Percentiles rank a stretch among this genome's conserved stretches.
Conservation (phyloP, 768 basidiomycete species). For the Leccinum incarnatum region DNA sequence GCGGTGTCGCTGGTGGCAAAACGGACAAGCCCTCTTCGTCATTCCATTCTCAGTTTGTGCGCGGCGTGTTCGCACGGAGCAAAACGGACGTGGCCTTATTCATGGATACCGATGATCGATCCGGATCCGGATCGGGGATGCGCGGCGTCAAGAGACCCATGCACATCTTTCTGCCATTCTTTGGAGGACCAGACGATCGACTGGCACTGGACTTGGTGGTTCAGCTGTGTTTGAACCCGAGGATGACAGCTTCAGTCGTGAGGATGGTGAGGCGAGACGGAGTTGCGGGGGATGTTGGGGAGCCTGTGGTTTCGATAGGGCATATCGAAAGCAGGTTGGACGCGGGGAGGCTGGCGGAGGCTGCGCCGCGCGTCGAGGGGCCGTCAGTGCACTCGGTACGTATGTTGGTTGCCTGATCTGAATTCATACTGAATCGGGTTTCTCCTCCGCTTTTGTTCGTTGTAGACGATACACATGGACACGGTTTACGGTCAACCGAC, state of each 20-base stretch:
- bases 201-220: constrained; percentile 81
- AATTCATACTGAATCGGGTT: background rate
- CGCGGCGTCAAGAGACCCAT: constrained; percentile 35
- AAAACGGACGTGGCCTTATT: constrained; percentile 78
- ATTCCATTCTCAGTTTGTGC: constrained; percentile 80
- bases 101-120: constrained; percentile 58
- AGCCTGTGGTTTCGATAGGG: constrained; percentile 13
- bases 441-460: background rate
- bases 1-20: constrained; percentile 16
- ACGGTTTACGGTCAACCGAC: constrained; percentile 66
- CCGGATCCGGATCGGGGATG: constrained; percentile 8
- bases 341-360: background rate
- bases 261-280: constrained; percentile 54
- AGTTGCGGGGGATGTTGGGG: constrained; percentile 13
- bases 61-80: constrained; percentile 72
- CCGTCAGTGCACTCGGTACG: constrained; percentile 7
- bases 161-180: constrained; percentile 86
- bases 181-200: constrained; percentile 92
- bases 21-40: constrained; percentile 45
- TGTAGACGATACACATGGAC: constrained; percentile 48
- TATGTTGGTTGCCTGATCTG: background rate
- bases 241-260: constrained; percentile 72
- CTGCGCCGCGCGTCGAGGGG: background rate
- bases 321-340: constrained; percentile 18
- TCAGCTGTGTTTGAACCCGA: constrained; percentile 72